A percentile compares a stretch with the other conserved stretches of the same genome.
These are phyloP conservation scores for Cryptosporidium sp. DNA, from an alignment of 169 alveolate species.

Conservation along the genomic window DNA sequence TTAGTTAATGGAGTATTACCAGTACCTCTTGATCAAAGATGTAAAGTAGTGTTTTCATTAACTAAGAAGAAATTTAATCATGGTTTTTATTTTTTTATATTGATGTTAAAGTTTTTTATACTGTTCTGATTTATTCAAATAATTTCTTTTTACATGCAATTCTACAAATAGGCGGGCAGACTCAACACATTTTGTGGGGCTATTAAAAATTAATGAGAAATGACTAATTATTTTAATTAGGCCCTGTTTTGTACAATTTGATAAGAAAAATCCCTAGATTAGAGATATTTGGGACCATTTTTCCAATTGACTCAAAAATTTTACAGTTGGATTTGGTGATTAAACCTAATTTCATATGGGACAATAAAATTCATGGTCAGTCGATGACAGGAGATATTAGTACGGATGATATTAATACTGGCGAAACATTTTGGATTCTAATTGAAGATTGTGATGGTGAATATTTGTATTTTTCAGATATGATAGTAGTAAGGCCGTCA, in stretches of 20 bases:
- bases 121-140: slow-evolving; percentile 1
- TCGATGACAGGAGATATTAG: slow-evolving; percentile 33
- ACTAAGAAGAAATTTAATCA: background rate
- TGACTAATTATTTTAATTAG: background rate
- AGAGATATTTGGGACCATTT: slow-evolving; percentile 14
- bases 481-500: slow-evolving; percentile 67
- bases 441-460: slow-evolving; percentile 98
- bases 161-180: background rate
- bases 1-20: slow-evolving; percentile 28
- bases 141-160: background rate
- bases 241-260: slow-evolving; percentile 56
- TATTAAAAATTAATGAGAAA: background rate
- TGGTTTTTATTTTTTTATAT: slow-evolving; percentile 8
- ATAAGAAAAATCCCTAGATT: slow-evolving; percentile 59
- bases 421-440: slow-evolving; percentile 95
- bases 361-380: slow-evolving; percentile 79
- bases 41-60: slow-evolving; percentile 26
- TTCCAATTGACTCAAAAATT: slow-evolving; percentile 28
- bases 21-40: slow-evolving; percentile 61
- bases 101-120: slow-evolving; percentile 8
- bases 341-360: slow-evolving; percentile 96
- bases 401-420: slow-evolving; percentile 85
- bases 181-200: background rate
- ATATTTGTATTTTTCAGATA: slow-evolving; percentile 87
- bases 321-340: slow-evolving; percentile 73